Conservation (phyloP, 148 eudicot genomes). For the Mesembryanthemum crystallinum region DNA sequence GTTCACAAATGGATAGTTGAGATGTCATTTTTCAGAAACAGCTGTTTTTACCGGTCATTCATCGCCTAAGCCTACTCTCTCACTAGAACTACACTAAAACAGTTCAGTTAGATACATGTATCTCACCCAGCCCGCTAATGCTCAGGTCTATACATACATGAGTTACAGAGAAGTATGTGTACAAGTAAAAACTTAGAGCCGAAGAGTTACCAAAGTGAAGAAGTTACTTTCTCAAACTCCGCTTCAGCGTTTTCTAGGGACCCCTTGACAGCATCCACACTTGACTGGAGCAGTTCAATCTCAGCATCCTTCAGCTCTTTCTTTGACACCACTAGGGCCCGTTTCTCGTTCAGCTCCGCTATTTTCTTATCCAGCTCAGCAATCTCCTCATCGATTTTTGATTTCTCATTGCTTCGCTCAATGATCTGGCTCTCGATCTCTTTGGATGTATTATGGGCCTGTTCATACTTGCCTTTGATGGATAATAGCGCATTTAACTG, state of each 20-base stretch:
- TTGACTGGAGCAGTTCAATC: conserved; percentile 31
- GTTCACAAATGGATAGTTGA: background rate
- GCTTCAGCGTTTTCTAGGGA: conserved; percentile 21
- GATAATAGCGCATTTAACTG: conserved; percentile 39
- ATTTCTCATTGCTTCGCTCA: conserved; percentile 33
- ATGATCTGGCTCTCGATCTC: conserved; percentile 34
- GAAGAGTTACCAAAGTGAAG: conserved; percentile 32
- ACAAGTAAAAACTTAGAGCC: background rate
- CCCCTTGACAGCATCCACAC: conserved; percentile 21
- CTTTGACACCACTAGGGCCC: conserved; percentile 32
- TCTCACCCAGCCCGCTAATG: conserved; percentile 4
- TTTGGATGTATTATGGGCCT: conserved; percentile 25
- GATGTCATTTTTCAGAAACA: background rate
- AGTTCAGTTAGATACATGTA: background rate
- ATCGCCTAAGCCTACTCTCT: conserved; percentile 23
- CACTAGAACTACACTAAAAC: conserved; percentile 15
- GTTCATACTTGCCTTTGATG: conserved; percentile 43
- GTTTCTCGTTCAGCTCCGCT: conserved; percentile 36
- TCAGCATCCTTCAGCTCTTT: conserved; percentile 39
- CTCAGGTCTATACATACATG: conserved; percentile 19
- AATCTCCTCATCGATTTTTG: conserved; percentile 40
- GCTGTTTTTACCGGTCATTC: conserved; percentile 1
- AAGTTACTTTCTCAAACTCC: conserved; percentile 37
- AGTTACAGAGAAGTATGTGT: conserved; percentile 9
- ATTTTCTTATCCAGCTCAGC: conserved; percentile 42